These are phyloP conservation scores for Cinchona pubescens DNA, from an alignment of 257 asterid species.

Conservation along the genomic window DNA sequence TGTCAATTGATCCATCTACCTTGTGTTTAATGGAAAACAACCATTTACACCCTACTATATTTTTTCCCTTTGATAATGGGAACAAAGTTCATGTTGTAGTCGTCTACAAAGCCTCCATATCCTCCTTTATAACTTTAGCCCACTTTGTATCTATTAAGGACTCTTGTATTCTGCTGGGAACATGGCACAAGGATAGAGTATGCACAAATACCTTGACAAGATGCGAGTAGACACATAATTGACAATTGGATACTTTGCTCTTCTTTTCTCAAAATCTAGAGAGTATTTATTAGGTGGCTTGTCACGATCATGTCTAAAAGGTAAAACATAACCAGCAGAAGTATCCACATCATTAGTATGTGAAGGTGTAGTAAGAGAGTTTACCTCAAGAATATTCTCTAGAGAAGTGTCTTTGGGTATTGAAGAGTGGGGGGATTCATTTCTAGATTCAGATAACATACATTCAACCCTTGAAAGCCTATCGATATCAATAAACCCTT, in stretches of 20 bases:
- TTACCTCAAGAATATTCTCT: constrained; percentile 9
- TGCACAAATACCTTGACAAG: not conserved
- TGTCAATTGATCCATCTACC: not conserved
- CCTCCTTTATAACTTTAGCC: not conserved
- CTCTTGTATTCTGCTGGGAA: not conserved
- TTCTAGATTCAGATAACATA: too few relatives aligned
- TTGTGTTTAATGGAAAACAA: too few relatives aligned
- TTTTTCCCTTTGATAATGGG: not conserved
- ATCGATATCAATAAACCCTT: too few relatives aligned
- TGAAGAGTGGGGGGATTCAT: not conserved
- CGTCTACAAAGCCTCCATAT: not conserved
- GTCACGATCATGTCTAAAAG: not conserved
- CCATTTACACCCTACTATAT: constrained; percentile 1
- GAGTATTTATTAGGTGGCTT: constrained; percentile 4
- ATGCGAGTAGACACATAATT: not conserved
- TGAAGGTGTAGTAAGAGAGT: not conserved
- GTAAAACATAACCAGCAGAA: not conserved
- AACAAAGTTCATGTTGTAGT: not conserved
- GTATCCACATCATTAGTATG: not conserved
- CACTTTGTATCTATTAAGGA: not conserved
- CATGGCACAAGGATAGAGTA: too few relatives aligned
- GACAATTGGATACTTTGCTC: not conserved
- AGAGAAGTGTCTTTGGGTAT: not conserved
- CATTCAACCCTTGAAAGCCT: too few relatives aligned
- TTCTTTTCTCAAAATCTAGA: not conserved